Evolutionary conservation across 2,329 filamentous ascomycete species (phyloP).

Genomic region (Parastagonospora avenae): DNA sequence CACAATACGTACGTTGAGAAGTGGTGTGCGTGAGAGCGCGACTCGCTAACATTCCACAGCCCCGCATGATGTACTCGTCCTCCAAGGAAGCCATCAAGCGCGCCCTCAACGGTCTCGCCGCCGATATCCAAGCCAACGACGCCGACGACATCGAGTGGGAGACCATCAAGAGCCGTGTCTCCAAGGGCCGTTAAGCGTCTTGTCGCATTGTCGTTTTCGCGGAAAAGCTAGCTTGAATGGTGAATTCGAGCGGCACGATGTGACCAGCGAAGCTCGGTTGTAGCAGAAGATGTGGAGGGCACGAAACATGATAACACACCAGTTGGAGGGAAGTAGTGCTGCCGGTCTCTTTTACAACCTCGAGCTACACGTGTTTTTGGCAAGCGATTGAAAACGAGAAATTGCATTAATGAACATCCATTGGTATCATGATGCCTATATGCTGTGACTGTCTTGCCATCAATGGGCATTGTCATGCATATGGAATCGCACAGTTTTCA

Average conservation of each 20-base stretch:
- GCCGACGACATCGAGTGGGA: slow-evolving; percentile 80
- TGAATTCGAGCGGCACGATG: slow-evolving; percentile 20
- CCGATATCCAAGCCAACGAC: slow-evolving; percentile 85
- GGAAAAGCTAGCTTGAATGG: slow-evolving; percentile 20
- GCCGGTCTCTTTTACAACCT: slow-evolving; percentile 17
- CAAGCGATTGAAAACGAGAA: slow-evolving; percentile 25
- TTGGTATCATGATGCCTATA: slow-evolving; percentile 13
- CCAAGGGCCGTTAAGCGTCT: slow-evolving; percentile 55
- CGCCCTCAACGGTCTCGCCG: slow-evolving; percentile 73
- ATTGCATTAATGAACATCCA: slow-evolving; percentile 25
- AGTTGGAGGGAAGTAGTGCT: slow-evolving; percentile 5
- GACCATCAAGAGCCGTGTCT: slow-evolving; percentile 62
- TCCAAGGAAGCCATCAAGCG: slow-evolving; percentile 88
- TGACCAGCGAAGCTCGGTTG: slow-evolving; percentile 22
- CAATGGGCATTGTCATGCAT: background rate
- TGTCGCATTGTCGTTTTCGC: slow-evolving; percentile 21
- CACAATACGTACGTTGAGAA: slow-evolving; percentile 67
- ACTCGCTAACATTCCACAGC: slow-evolving; percentile 53
- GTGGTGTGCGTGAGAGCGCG: background rate
- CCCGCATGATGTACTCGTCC: slow-evolving; percentile 89
- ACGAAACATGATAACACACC: background rate
- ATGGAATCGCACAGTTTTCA: background rate
- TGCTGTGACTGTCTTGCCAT: slow-evolving; percentile 5
- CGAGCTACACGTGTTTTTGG: slow-evolving; percentile 15
- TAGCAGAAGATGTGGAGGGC: background rate